A percentile compares a stretch with the other conserved stretches of the same genome.
These are phyloP conservation scores for Boletus rubescentipes DNA, from an alignment of 768 basidiomycete species.

Conservation along the genomic window DNA sequence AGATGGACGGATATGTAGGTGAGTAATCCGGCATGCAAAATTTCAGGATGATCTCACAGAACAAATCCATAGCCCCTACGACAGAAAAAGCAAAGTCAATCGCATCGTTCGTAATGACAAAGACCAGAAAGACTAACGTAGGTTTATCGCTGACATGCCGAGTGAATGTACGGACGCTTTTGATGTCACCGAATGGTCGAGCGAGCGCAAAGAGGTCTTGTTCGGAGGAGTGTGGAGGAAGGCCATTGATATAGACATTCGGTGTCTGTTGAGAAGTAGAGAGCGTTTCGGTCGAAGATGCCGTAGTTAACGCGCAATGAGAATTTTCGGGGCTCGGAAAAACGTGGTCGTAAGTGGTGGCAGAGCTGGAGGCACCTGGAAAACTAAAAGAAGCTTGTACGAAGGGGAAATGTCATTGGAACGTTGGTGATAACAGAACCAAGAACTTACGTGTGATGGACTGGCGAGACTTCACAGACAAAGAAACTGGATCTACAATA, in stretches of 20 bases:
- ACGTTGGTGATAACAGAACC: neutral
- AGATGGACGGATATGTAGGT: neutral
- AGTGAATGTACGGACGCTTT: conserved; percentile 83
- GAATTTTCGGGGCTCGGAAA: conserved; percentile 15
- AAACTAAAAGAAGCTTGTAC: conserved; percentile 29
- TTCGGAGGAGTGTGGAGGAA: conserved; percentile 81
- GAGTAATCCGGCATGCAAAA: neutral
- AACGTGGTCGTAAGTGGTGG: conserved; percentile 12
- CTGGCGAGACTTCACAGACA: conserved; percentile 8
- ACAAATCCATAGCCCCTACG: conserved; percentile 78
- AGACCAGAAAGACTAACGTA: conserved; percentile 36
- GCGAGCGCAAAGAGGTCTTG: conserved; percentile 74
- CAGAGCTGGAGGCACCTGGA: conserved; percentile 12
- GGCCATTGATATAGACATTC: conserved; percentile 87
- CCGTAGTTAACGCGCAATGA: conserved; percentile 8
- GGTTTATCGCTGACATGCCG: conserved; percentile 74
- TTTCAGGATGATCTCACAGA: conserved; percentile 48
- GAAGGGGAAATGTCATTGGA: conserved; percentile 4
- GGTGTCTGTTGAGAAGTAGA: conserved; percentile 44
- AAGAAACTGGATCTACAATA: conserved; percentile 10
- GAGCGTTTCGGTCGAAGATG: conserved; percentile 15
- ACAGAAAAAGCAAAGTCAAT: conserved; percentile 4
- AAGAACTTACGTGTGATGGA: conserved; percentile 28
- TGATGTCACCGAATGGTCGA: conserved; percentile 66
- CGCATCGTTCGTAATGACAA: neutral